Evolutionary conservation across 164 flowering plant genomes (phyloP), one percentile per base, ranked within the genome.

Genomic region (Aristolochia fimbriata): DNA sequence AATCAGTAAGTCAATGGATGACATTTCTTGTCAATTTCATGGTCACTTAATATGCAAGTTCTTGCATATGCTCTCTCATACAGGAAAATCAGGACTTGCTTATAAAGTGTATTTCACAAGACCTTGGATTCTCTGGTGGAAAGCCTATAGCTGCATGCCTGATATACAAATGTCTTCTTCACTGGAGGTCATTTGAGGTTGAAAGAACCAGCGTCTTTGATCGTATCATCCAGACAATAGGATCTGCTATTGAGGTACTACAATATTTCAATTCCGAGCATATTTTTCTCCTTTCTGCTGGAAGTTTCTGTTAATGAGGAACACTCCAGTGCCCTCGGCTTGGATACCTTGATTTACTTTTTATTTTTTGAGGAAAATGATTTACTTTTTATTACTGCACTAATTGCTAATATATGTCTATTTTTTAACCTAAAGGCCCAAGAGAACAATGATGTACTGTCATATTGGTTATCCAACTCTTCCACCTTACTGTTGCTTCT

Each of bases 121-220:
- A 91, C 70, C 69, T 94, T 49, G 97, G 97, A 65, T 91, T 83
- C 68, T 80, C 93, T 64, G 81, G 84, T 43, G 86, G 96, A 60
- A 91, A 75, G 66, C 97, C 99, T 31, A 66, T 91, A 71, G 91
- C 99, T 64, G 95, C 97, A 55, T 84, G 93, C 73, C 70, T 94
- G 55, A 87, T 94, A 61, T 94, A 91, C 78, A 94, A 91, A 66
- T 80, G 93, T 73, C 96, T 94, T 60, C 93, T 94, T 61, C 99
- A 94, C 64, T 94, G 99, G 99, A 85, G 96, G 65, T 94, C 97
- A 60, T 94, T 91, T 76, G 99, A 91, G 73, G 99, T 91, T 68
- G 99, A 94, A 79, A 83, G 96, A 62, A 91, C 99, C 22, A 78
- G 73, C 68, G 85, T 94, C 17, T 94, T 94, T 76, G 97, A 94